Percentiles rank a stretch among this genome's conserved stretches.
Conservation (phyloP, 768 basidiomycete genomes). For the Candolleomyces eurysporus region DNA sequence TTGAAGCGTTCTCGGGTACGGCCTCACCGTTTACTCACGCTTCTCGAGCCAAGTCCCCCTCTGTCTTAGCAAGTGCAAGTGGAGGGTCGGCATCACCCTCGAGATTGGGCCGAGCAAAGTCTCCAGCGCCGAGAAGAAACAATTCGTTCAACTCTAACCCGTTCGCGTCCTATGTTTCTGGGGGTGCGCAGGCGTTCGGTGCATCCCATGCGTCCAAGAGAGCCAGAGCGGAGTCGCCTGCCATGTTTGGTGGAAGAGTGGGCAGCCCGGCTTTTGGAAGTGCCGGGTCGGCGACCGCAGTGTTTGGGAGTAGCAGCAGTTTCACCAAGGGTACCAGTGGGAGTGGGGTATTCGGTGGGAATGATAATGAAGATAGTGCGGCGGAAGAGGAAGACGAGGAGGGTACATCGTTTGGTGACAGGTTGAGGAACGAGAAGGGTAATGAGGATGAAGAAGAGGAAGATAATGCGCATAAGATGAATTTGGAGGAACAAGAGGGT, state of each 20-base stretch:
- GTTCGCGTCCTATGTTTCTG: slow-evolving; percentile 58
- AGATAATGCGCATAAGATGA: slow-evolving; percentile 30
- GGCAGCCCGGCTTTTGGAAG: not conserved
- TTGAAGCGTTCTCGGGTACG: slow-evolving; percentile 54
- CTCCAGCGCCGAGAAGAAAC: slow-evolving; percentile 48
- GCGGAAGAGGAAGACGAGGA: not conserved
- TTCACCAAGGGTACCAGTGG: slow-evolving; percentile 9
- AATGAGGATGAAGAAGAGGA: slow-evolving; percentile 3
- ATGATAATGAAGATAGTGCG: not conserved
- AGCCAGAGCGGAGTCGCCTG: slow-evolving; percentile 43
- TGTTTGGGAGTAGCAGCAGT: slow-evolving; percentile 18
- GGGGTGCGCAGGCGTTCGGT: slow-evolving; percentile 49
- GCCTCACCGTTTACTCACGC: slow-evolving; percentile 50
- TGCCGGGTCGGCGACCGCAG: slow-evolving; percentile 11
- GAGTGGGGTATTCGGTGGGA: not conserved
- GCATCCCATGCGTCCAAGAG: slow-evolving; percentile 50
- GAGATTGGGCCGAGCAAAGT: slow-evolving; percentile 37
- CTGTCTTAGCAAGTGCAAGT: slow-evolving; percentile 39
- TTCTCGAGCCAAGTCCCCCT: slow-evolving; percentile 54
- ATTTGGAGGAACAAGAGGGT: slow-evolving; percentile 71
- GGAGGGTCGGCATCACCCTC: not conserved
- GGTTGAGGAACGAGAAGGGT: not conserved
- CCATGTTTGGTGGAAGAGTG: not conserved
- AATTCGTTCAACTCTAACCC: slow-evolving; percentile 43
- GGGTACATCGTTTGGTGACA: not conserved